Conservation (phyloP, 192 early-diverging fungal genomes). For the Funneliformis geosporum region DNA sequence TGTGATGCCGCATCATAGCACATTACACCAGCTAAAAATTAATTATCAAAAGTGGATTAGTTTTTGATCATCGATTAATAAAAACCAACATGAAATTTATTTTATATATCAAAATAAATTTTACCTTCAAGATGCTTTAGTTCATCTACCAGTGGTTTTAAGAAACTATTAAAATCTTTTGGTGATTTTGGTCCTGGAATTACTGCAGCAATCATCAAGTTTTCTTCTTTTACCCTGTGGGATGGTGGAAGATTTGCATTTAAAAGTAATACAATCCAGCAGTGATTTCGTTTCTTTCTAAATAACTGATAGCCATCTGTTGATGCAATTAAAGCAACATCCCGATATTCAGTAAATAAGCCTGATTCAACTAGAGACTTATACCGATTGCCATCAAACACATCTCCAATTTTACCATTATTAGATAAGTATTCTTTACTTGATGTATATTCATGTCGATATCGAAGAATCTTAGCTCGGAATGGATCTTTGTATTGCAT, state of each 20-base stretch:
- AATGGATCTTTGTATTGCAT: not conserved
- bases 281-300: not conserved
- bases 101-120: too few relatives aligned
- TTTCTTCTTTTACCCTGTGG: not conserved
- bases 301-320: slow-evolving; percentile 9
- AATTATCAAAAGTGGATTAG: too few relatives aligned
- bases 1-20: slow-evolving; percentile 3
- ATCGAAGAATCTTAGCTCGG: not conserved
- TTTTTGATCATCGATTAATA: too few relatives aligned
- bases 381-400: not conserved
- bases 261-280: slow-evolving; percentile 1
- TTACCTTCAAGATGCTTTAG: not conserved
- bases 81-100: too few relatives aligned
- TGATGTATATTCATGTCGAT: not conserved
- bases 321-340: not conserved
- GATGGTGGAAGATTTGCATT: not conserved
- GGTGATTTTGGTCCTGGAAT: not conserved
- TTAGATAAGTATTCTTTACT: not conserved
- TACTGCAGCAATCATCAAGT: not conserved
- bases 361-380: not conserved
- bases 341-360: not conserved
- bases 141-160: not conserved
- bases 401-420: not conserved
- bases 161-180: slow-evolving; percentile 10
- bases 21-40: not conserved